Conservation (phyloP, 768 basidiomycete genomes). For the Amanita exitialis region DNA sequence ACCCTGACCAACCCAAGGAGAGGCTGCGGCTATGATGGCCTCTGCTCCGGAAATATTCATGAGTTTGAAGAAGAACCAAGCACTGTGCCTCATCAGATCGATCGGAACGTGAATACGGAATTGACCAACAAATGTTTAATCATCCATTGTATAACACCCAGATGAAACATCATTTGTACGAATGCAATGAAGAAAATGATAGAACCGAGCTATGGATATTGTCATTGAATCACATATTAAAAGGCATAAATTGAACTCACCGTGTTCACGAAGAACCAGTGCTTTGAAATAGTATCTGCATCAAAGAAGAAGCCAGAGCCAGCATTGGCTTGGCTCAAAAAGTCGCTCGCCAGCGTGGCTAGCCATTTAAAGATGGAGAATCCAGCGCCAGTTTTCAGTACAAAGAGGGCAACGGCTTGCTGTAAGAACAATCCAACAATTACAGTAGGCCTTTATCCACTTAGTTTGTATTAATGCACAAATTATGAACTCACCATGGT, state of each 20-base stretch:
- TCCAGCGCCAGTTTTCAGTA: conserved; percentile 76
- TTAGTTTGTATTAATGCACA: background rate
- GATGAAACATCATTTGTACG: conserved; percentile 84
- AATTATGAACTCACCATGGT: conserved; percentile 46
- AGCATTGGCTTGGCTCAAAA: conserved; percentile 53
- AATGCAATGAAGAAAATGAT: conserved; percentile 95
- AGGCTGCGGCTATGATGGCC: conserved; percentile 85
- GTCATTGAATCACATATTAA: conserved; percentile 3
- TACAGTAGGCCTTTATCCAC: conserved; percentile 58
- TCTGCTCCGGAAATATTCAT: conserved; percentile 93
- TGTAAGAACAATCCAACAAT: conserved; percentile 81
- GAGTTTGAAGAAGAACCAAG: conserved; percentile 90
- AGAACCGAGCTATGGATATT: conserved; percentile 39
- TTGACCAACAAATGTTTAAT: conserved; percentile 66
- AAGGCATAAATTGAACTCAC: conserved; percentile 24
- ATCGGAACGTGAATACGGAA: background rate
- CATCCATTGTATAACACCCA: conserved; percentile 93
- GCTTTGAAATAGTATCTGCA: conserved; percentile 45
- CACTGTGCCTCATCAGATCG: conserved; percentile 28
- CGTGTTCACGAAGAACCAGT: conserved; percentile 83
- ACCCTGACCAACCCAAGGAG: conserved; percentile 88
- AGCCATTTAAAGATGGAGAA: conserved; percentile 81
- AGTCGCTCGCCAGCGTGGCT: conserved; percentile 71
- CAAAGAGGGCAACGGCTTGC: conserved; percentile 81
- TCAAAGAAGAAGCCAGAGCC: conserved; percentile 85